Evolutionary conservation across 2,329 filamentous ascomycete genomes (phyloP).

Genomic region (Pyrenophora teres): DNA sequence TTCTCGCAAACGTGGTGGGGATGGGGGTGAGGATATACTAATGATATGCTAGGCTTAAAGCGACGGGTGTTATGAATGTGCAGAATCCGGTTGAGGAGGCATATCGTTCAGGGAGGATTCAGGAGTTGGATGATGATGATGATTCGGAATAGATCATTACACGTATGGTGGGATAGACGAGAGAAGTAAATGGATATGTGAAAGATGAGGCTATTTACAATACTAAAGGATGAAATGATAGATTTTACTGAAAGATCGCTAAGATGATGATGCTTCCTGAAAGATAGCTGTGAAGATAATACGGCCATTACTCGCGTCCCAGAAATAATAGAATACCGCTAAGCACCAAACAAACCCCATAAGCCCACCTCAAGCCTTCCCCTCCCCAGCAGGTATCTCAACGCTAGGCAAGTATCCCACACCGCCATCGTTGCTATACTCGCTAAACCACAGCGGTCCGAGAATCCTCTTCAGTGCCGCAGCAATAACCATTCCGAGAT

Average conservation of each 20-base stretch:
- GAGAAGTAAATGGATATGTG: too few species aligned
- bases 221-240: too few species aligned
- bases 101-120: constrained; percentile 69
- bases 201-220: too few species aligned
- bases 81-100: constrained; percentile 79
- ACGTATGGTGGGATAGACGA: too few species aligned
- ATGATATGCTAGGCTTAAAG: constrained; percentile 59
- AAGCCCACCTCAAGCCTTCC: too few species aligned
- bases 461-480: constrained; percentile 8
- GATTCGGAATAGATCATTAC: background rate
- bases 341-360: background rate
- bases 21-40: background rate
- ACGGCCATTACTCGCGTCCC: too few species aligned
- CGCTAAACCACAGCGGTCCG: constrained; percentile 15
- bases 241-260: too few species aligned
- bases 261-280: too few species aligned
- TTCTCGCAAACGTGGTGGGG: background rate
- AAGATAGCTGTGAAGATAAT: too few species aligned
- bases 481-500: constrained; percentile 11
- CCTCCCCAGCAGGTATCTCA: constrained; percentile 18
- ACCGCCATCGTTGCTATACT: constrained; percentile 23
- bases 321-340: background rate
- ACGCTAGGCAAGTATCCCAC: constrained; percentile 18
- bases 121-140: constrained; percentile 64
- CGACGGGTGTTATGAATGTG: constrained; percentile 75